Conservation (phyloP, 371 early-diverging fungal species). For the Capillidium heterosporum region DNA sequence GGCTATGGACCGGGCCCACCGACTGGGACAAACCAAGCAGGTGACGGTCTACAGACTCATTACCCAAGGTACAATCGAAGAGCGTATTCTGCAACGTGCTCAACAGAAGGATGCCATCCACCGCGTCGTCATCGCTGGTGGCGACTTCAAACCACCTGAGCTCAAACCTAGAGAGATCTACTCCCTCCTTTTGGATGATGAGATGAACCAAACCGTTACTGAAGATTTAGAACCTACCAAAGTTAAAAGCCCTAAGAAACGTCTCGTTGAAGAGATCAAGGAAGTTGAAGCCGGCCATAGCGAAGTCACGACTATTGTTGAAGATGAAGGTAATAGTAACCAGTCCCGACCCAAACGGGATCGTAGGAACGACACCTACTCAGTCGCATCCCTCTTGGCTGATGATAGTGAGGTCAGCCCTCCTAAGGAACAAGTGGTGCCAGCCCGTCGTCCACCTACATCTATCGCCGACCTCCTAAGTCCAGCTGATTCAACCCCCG, state of each 20-base stretch:
- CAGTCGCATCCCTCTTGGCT: not conserved
- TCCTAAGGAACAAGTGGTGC: too few species aligned
- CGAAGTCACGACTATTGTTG: not conserved
- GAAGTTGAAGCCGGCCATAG: not conserved
- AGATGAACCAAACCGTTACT: slow-evolving; percentile 21
- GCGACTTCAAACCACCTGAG: slow-evolving; percentile 64
- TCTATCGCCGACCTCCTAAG: slow-evolving; percentile 3
- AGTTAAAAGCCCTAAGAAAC: not conserved
- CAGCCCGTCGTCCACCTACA: not conserved
- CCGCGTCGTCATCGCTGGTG: slow-evolving; percentile 90
- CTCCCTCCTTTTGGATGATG: slow-evolving; percentile 66
- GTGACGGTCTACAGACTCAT: slow-evolving; percentile 89
- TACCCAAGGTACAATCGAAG: slow-evolving; percentile 83
- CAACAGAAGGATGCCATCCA: slow-evolving; percentile 93
- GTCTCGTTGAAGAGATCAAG: not conserved
- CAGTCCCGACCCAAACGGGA: too few species aligned
- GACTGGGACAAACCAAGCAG: slow-evolving; percentile 92
- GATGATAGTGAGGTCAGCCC: not conserved
- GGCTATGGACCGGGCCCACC: slow-evolving; percentile 96
- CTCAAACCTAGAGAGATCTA: slow-evolving; percentile 78
- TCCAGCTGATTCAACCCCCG: not conserved
- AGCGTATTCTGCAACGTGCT: slow-evolving; percentile 74
- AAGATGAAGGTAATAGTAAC: not conserved
- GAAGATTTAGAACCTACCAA: not conserved
- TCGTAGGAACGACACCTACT: too few species aligned